These are phyloP conservation scores for Neophaeococcomyces mojaviensis DNA, from an alignment of 2,329 filamentous ascomycete species.

Conservation along the genomic window DNA sequence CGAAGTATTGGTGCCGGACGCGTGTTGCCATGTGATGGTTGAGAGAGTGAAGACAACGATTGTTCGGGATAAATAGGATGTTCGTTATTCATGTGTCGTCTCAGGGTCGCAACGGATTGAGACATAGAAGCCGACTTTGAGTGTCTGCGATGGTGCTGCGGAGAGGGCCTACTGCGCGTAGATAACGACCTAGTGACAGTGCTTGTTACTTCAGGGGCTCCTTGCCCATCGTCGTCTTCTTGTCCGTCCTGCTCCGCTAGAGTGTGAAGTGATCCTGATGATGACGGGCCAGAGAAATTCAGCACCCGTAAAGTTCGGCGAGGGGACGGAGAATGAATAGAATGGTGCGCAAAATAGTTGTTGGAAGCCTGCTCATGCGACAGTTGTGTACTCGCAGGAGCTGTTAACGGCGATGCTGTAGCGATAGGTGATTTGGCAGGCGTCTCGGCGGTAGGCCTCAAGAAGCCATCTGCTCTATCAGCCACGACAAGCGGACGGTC, in stretches of 20 bases:
- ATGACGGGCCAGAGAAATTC: conserved; percentile 33
- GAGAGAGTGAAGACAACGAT: conserved; percentile 40
- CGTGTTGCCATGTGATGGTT: conserved; percentile 33
- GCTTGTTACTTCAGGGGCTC: too few relatives aligned
- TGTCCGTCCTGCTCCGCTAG: conserved; percentile 13
- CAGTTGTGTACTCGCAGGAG: conserved; percentile 23
- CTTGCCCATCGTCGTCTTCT: background rate
- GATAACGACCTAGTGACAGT: background rate
- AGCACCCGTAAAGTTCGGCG: conserved; percentile 31
- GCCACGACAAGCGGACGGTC: background rate
- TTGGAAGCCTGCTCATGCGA: conserved; percentile 24
- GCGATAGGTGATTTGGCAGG: conserved; percentile 21
- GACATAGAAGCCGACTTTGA: conserved; percentile 20
- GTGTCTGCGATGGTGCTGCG: conserved; percentile 7
- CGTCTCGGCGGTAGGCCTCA: conserved; percentile 14
- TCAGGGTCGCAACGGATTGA: conserved; percentile 3
- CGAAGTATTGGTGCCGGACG: conserved; percentile 34
- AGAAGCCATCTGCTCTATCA: background rate
- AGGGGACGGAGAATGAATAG: conserved; percentile 16
- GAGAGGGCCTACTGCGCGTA: background rate
- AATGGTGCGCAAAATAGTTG: conserved; percentile 5
- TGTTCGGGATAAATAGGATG: conserved; percentile 41
- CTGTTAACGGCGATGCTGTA: conserved; percentile 25
- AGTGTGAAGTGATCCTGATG: conserved; percentile 33
- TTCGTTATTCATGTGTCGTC: conserved; percentile 13